Conservation (phyloP, 495 filamentous ascomycete species). For the Penicillium desertorum region DNA sequence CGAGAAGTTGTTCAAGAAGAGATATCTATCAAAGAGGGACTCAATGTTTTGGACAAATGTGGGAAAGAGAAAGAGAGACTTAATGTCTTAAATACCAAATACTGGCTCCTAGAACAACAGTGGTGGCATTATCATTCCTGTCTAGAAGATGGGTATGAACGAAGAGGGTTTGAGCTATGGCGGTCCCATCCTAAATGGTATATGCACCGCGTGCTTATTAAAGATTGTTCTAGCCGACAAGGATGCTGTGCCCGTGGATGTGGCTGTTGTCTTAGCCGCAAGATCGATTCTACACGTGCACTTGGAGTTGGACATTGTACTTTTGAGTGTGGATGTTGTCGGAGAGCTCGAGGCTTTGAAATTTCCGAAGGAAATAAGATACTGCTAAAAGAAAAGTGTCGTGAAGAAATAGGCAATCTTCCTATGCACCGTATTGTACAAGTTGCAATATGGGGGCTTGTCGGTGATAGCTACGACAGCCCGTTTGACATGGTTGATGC, state of each 20-base stretch:
- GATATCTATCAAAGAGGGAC: background rate
- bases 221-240: constrained; percentile 7
- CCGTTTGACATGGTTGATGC: background rate
- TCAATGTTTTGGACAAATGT: background rate
- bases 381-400: background rate
- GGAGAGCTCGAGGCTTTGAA: background rate
- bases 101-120: background rate
- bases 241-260: constrained; percentile 11
- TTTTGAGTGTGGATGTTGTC: constrained; percentile 11
- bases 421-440: background rate
- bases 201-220: constrained; percentile 1
- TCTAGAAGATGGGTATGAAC: background rate
- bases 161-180: background rate
- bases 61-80: background rate
- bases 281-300: background rate
- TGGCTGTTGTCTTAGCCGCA: constrained; percentile 9
- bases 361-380: background rate
- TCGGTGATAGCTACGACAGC: background rate
- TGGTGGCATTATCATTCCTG: constrained; percentile 1
- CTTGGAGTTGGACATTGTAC: constrained; percentile 16
- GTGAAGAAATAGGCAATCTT: background rate
- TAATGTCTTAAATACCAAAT: background rate
- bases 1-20: too few species aligned
- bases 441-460: background rate
- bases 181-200: constrained; percentile 7